Conservation (phyloP, 108 stramenopile genomes). For the Cyclotella atomus region DNA sequence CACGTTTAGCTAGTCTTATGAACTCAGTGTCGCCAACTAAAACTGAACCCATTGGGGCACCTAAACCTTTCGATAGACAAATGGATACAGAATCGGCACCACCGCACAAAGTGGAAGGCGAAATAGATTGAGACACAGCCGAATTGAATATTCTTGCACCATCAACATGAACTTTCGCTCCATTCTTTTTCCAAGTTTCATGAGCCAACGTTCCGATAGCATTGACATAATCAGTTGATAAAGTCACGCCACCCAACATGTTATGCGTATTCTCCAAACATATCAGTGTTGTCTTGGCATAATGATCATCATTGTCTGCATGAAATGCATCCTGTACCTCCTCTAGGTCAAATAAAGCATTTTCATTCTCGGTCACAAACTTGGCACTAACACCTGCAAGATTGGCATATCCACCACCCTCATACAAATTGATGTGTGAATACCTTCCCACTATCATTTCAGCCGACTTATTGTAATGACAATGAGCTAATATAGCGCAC, state of each 20-base stretch:
- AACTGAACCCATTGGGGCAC: conserved; percentile 94
- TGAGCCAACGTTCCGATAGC: conserved; percentile 71
- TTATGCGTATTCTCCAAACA: conserved; percentile 98
- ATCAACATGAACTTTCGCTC: conserved; percentile 83
- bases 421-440: conserved; percentile 80
- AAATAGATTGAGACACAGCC: conserved; percentile 65
- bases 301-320: conserved; percentile 89
- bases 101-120: conserved; percentile 55
- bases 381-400: conserved; percentile 80
- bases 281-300: conserved; percentile 82
- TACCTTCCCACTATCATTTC: conserved; percentile 76
- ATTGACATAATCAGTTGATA: conserved; percentile 81
- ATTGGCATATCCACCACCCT: conserved; percentile 69
- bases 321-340: conserved; percentile 70
- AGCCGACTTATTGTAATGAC: conserved; percentile 76
- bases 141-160: conserved; percentile 97
- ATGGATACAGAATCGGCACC: conserved; percentile 89
- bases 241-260: conserved; percentile 92
- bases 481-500: conserved; percentile 87
- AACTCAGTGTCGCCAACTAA: conserved; percentile 84
- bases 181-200: conserved; percentile 45
- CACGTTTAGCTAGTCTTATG: conserved; percentile 82
- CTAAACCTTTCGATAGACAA: conserved; percentile 97
- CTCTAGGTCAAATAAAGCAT: conserved; percentile 71
- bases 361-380: conserved; percentile 71